Conservation (phyloP, 1,139 yeast genomes). For the Scheffersomyces insectosa region DNA sequence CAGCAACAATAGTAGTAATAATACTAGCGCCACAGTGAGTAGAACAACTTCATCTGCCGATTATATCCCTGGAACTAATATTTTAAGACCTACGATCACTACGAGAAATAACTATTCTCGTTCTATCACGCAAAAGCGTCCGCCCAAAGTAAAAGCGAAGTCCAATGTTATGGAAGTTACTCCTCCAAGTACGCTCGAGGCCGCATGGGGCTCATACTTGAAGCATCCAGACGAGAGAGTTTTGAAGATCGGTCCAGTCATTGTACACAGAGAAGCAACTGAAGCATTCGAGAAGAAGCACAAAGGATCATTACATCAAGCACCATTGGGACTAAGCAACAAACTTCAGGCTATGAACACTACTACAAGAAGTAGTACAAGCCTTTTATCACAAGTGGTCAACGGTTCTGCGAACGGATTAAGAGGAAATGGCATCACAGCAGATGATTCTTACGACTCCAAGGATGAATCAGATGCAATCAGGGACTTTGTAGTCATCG, state of each 20-base stretch:
- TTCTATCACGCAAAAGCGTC: slow-evolving; percentile 16
- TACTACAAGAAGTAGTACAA: slow-evolving; percentile 25
- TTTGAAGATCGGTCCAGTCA: slow-evolving; percentile 59
- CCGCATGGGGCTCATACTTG: slow-evolving; percentile 66
- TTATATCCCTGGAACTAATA: slow-evolving; percentile 59
- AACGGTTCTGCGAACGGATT: slow-evolving; percentile 44
- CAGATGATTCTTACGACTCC: slow-evolving; percentile 14
- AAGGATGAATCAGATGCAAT: slow-evolving; percentile 33
- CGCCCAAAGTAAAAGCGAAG: slow-evolving; percentile 16
- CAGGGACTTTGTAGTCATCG: slow-evolving; percentile 25
- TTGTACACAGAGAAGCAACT: slow-evolving; percentile 36
- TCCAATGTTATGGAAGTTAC: slow-evolving; percentile 45
- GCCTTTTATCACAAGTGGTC: slow-evolving; percentile 56
- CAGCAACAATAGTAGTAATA: slow-evolving; percentile 11
- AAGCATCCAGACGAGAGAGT: slow-evolving; percentile 69
- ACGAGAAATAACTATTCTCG: slow-evolving; percentile 36
- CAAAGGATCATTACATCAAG: slow-evolving; percentile 58
- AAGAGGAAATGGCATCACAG: slow-evolving; percentile 20
- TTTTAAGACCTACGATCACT: slow-evolving; percentile 53
- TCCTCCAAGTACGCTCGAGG: slow-evolving; percentile 60
- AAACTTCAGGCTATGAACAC: slow-evolving; percentile 19
- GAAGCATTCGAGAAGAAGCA: slow-evolving; percentile 57
- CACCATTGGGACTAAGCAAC: slow-evolving; percentile 51
- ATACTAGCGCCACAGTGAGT: slow-evolving; percentile 5
- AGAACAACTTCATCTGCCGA: slow-evolving; percentile 23